These are phyloP conservation scores for Xylaria polymorpha DNA, from an alignment of 2,329 filamentous ascomycete species.

Conservation along the genomic window DNA sequence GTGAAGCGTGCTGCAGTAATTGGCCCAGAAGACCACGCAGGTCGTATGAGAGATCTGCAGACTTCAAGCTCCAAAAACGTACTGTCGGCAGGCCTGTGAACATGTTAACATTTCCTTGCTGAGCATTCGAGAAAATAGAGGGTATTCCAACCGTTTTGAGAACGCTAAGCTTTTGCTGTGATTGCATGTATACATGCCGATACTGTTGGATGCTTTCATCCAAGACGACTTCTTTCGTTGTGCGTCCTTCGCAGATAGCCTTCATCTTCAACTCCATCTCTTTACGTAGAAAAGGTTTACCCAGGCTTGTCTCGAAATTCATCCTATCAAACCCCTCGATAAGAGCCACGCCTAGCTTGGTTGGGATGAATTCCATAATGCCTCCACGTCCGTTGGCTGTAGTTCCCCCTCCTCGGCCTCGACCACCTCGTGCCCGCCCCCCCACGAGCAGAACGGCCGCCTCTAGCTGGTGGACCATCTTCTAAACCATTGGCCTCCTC, in stretches of 20 bases:
- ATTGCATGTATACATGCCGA: slow-evolving; percentile 84
- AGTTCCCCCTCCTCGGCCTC: slow-evolving; percentile 52
- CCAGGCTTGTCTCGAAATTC: slow-evolving; percentile 90
- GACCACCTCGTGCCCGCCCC: slow-evolving; percentile 60
- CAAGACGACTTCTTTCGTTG: slow-evolving; percentile 79
- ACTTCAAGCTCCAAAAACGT: slow-evolving; percentile 56
- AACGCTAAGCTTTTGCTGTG: slow-evolving; percentile 77
- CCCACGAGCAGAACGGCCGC: slow-evolving; percentile 62
- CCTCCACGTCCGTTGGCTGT: slow-evolving; percentile 58
- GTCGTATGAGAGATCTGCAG: slow-evolving; percentile 1
- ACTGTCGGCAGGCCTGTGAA: slow-evolving; percentile 65
- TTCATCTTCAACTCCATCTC: slow-evolving; percentile 99
- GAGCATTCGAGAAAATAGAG: slow-evolving; percentile 3
- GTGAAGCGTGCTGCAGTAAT: slow-evolving; percentile 5
- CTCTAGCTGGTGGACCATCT: slow-evolving; percentile 53
- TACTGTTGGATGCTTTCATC: slow-evolving; percentile 89
- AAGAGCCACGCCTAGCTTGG: slow-evolving; percentile 87
- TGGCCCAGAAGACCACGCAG: slow-evolving; percentile 1
- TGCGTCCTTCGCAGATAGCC: slow-evolving; percentile 90
- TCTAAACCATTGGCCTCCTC: slow-evolving; percentile 55
- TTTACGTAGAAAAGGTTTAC: slow-evolving; percentile 95
- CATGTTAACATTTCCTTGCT: slow-evolving; percentile 29
- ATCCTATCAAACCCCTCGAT: slow-evolving; percentile 96
- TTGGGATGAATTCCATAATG: slow-evolving; percentile 91
- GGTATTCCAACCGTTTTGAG: slow-evolving; percentile 66